phyloP scores from a whole-genome alignment of 129 eudicot species.

The Chrysanthemum makinoi region DNA sequence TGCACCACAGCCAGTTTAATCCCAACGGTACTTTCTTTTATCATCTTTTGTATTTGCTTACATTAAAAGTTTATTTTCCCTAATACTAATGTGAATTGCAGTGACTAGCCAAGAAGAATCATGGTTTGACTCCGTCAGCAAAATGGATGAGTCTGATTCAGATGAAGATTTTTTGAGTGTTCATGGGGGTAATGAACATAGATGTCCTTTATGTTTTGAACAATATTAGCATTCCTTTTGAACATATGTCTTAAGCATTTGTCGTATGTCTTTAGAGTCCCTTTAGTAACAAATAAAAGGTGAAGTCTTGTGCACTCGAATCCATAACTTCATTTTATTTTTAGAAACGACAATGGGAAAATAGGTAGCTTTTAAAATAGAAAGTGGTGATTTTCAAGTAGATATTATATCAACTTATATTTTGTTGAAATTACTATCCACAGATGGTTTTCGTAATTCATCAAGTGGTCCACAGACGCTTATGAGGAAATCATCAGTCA shows the following conservation, averaged over 20 bases:
- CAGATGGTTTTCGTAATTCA: slow-evolving; percentile 32
- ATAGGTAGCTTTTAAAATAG: not conserved
- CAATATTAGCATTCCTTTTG: not conserved
- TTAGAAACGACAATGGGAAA: not conserved
- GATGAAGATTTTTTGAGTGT: slow-evolving; percentile 75
- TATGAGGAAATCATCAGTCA: slow-evolving; percentile 53
- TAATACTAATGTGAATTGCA: slow-evolving; percentile 26
- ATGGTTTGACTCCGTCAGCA: slow-evolving; percentile 75
- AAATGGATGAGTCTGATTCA: slow-evolving; percentile 57
- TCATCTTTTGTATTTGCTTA: not conserved
- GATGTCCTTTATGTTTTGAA: not conserved
- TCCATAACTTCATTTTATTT: not conserved
- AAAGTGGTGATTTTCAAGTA: not conserved
- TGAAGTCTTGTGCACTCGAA: not conserved
- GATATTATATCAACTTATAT: slow-evolving; percentile 1
- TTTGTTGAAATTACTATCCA: not conserved
- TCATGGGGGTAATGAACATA: slow-evolving; percentile 54
- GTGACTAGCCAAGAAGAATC: slow-evolving; percentile 72
- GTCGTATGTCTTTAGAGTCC: not conserved
- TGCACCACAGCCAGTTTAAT: slow-evolving; percentile 69
- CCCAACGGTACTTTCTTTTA: slow-evolving; percentile 43
- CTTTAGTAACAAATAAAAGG: not conserved
- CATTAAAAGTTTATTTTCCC: not conserved
- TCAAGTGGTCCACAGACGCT: slow-evolving; percentile 50
- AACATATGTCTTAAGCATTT: not conserved